phyloP scores from a whole-genome alignment of 2,329 filamentous ascomycete species.

The Ophiostoma quercus region DNA sequence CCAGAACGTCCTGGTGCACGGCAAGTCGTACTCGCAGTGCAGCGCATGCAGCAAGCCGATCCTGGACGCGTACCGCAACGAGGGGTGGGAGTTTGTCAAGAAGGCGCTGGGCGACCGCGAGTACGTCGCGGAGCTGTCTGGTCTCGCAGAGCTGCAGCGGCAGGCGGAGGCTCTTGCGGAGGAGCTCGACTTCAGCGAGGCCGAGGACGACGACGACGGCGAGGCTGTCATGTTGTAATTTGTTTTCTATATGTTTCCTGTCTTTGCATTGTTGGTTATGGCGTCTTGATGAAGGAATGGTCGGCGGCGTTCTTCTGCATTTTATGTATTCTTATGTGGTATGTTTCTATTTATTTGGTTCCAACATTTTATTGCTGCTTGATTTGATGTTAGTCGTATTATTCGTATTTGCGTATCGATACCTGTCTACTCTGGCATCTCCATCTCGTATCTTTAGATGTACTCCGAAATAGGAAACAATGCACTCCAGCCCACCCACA shows the following conservation, averaged over 20 bases:
- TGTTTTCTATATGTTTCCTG: neutral
- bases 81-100: slow-evolving; percentile 74
- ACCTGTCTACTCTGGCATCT: too few relatives aligned
- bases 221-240: slow-evolving; percentile 49
- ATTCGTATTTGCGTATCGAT: neutral
- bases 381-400: neutral
- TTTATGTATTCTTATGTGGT: neutral
- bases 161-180: slow-evolving; percentile 48
- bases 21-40: slow-evolving; percentile 72
- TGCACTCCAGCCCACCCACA: neutral
- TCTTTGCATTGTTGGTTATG: neutral
- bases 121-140: slow-evolving; percentile 72
- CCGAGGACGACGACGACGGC: slow-evolving; percentile 47
- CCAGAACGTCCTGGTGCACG: slow-evolving; percentile 66
- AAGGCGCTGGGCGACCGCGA: slow-evolving; percentile 67
- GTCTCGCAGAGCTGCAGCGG: slow-evolving; percentile 65
- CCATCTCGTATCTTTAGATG: neutral
- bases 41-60: slow-evolving; percentile 72
- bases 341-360: neutral
- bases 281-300: neutral
- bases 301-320: neutral
- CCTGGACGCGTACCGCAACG: slow-evolving; percentile 58
- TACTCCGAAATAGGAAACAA: neutral
- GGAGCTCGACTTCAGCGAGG: slow-evolving; percentile 59
- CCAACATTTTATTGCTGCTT: too few relatives aligned